A percentile compares a stretch with the other conserved stretches of the same genome.
These are phyloP conservation scores for Ustilago curta DNA, from an alignment of 1,284 basidiomycete genomes.

Conservation along the genomic window DNA sequence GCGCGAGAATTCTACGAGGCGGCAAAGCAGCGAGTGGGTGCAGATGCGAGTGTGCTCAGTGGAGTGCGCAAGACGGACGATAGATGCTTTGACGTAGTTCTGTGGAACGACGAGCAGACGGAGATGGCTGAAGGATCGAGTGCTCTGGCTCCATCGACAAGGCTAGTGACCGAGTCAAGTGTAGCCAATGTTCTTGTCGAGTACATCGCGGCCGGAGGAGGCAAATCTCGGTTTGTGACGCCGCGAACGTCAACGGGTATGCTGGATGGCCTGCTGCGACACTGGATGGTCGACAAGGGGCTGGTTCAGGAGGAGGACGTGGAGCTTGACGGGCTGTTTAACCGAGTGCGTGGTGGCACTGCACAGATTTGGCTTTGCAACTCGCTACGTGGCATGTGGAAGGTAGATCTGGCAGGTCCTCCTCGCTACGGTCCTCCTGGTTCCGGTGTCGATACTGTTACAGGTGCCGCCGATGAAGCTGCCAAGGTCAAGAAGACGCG, in stretches of 20 bases:
- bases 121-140: slow-evolving; percentile 8
- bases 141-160: slow-evolving; percentile 2
- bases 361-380: slow-evolving; percentile 50
- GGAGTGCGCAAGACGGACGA: slow-evolving; percentile 35
- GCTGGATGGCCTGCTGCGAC: slow-evolving; percentile 46
- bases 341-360: slow-evolving; percentile 7
- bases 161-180: slow-evolving; percentile 45
- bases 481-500: slow-evolving; percentile 26
- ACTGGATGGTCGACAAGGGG: slow-evolving; percentile 35
- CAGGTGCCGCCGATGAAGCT: not conserved
- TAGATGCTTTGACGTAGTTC: slow-evolving; percentile 46
- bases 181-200: slow-evolving; percentile 48
- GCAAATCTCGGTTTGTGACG: slow-evolving; percentile 37
- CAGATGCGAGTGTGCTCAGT: slow-evolving; percentile 40
- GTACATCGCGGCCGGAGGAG: slow-evolving; percentile 8
- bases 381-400: slow-evolving; percentile 44
- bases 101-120: slow-evolving; percentile 50
- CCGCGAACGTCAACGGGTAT: slow-evolving; percentile 35
- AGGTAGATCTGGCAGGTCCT: slow-evolving; percentile 31
- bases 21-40: slow-evolving; percentile 39
- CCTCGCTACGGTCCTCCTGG: slow-evolving; percentile 3
- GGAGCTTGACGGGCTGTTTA: slow-evolving; percentile 21
- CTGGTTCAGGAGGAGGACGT: slow-evolving; percentile 39
- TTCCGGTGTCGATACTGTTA: not conserved
- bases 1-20: slow-evolving; percentile 50